Percentiles rank a stretch among this genome's conserved stretches.
phyloP scores from a whole-genome alignment of 192 early-diverging fungal genomes.

The Linnemannia exigua region DNA sequence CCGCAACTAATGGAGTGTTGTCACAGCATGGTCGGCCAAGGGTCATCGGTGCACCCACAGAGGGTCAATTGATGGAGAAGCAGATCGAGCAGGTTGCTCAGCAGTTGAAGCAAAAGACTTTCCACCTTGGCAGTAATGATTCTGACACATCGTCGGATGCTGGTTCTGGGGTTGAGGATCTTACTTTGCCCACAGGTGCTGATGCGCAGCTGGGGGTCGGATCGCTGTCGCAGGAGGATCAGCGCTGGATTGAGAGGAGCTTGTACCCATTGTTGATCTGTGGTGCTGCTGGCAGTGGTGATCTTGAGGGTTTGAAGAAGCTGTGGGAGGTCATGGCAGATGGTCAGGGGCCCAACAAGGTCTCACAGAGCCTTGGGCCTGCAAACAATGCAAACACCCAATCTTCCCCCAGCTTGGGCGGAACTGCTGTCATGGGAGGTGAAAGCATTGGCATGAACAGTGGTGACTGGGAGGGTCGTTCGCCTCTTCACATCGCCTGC shows the following conservation, averaged over 20 bases:
- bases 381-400: constrained; percentile 5
- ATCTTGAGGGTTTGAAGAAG: constrained; percentile 81
- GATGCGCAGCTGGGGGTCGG: constrained; percentile 37
- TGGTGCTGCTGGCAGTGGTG: constrained; percentile 87
- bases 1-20: constrained; percentile 30
- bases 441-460: constrained; percentile 27
- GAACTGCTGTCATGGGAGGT: constrained; percentile 34
- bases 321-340: constrained; percentile 66
- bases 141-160: constrained; percentile 19
- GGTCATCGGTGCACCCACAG: background rate
- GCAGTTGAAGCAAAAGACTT: constrained; percentile 7
- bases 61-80: constrained; percentile 1
- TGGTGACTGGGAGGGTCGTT: constrained; percentile 68
- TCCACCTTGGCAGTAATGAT: constrained; percentile 7
- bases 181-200: background rate
- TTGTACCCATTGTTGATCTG: constrained; percentile 89
- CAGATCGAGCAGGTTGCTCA: background rate
- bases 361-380: constrained; percentile 26
- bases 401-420: constrained; percentile 22
- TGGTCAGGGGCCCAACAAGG: constrained; percentile 28
- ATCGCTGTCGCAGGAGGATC: constrained; percentile 63
- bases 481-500: constrained; percentile 91
- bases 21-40: constrained; percentile 7
- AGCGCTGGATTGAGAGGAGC: constrained; percentile 78
- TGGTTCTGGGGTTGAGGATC: background rate